phyloP scores from a whole-genome alignment of 306 rosid species.

The Purshia tridentata region DNA sequence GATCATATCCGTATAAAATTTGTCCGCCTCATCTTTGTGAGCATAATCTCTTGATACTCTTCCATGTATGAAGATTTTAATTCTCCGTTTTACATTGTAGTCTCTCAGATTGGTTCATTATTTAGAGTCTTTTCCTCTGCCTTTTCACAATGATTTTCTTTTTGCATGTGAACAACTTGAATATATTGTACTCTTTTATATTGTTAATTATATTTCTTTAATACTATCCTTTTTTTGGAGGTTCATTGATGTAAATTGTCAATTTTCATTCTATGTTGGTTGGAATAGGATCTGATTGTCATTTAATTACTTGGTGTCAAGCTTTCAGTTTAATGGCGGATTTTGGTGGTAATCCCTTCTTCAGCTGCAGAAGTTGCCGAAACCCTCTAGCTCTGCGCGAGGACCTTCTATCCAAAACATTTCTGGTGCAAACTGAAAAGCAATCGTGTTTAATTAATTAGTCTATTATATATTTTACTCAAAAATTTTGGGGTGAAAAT shows the following conservation, averaged over 20 bases:
- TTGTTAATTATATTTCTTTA: too few relatives aligned
- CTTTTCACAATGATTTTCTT: too few relatives aligned
- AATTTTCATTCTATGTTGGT: neutral
- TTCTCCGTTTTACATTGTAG: neutral
- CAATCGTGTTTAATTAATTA: too few relatives aligned
- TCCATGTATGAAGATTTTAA: conserved; percentile 5
- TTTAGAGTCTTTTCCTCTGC: neutral
- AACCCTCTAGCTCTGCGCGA: conserved; percentile 36
- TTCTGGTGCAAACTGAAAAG: conserved; percentile 18
- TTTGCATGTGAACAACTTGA: too few relatives aligned
- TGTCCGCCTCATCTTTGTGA: neutral
- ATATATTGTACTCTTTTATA: too few relatives aligned
- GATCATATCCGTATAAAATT: neutral
- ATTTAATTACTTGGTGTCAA: neutral
- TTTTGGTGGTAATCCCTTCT: conserved; percentile 17
- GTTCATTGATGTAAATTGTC: neutral
- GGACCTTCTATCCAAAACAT: conserved; percentile 36
- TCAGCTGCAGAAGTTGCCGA: conserved; percentile 31
- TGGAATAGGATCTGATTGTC: neutral
- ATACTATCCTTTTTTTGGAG: too few relatives aligned
- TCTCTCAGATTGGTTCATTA: neutral
- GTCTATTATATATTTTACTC: too few relatives aligned
- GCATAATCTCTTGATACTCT: neutral
- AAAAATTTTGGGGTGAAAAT: too few relatives aligned
- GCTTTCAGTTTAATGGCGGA: conserved; percentile 25